Conservation (phyloP, 2,329 filamentous ascomycete genomes). For the Tolypocladium tropicale region DNA sequence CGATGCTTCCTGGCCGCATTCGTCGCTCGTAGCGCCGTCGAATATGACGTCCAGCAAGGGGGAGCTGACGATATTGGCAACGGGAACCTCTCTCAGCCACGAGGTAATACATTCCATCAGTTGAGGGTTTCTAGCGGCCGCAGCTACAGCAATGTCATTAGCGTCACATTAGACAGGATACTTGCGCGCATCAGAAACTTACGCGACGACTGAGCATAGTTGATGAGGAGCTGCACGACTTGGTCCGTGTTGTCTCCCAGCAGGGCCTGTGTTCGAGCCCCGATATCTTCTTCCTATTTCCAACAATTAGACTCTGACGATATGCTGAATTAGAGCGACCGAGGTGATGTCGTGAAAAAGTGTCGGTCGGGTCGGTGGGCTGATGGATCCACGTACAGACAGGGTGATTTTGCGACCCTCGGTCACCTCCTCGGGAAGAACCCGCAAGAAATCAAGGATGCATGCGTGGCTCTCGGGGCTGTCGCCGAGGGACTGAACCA, state of each 20-base stretch:
- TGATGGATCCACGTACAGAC: slow-evolving; percentile 76
- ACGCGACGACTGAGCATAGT: slow-evolving; percentile 89
- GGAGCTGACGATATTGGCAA: slow-evolving; percentile 73
- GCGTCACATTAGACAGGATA: background rate
- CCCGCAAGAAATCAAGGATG: slow-evolving; percentile 90
- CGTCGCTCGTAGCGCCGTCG: slow-evolving; percentile 62
- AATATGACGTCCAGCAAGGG: slow-evolving; percentile 75
- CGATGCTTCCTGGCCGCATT: slow-evolving; percentile 75
- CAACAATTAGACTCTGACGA: slow-evolving; percentile 27
- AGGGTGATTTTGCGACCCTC: slow-evolving; percentile 99
- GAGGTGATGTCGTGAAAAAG: slow-evolving; percentile 21
- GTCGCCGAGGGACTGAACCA: slow-evolving; percentile 68
- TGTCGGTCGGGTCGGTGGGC: slow-evolving; percentile 29
- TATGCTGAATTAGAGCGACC: slow-evolving; percentile 24
- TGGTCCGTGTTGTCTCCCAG: slow-evolving; percentile 82
- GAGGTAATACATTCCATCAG: slow-evolving; percentile 93
- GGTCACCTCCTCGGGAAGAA: slow-evolving; percentile 96
- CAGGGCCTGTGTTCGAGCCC: slow-evolving; percentile 74
- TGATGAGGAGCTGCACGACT: slow-evolving; percentile 77
- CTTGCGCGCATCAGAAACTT: slow-evolving; percentile 24
- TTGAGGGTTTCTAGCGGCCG: slow-evolving; percentile 76
- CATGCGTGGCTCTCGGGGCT: slow-evolving; percentile 72
- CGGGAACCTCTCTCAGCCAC: slow-evolving; percentile 88
- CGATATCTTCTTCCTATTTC: slow-evolving; percentile 89
- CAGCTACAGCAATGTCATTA: slow-evolving; percentile 34